Base-by-base conservation (phyloP, 495 filamentous ascomycete species). In the Lasiosphaeria ovina region DNA sequence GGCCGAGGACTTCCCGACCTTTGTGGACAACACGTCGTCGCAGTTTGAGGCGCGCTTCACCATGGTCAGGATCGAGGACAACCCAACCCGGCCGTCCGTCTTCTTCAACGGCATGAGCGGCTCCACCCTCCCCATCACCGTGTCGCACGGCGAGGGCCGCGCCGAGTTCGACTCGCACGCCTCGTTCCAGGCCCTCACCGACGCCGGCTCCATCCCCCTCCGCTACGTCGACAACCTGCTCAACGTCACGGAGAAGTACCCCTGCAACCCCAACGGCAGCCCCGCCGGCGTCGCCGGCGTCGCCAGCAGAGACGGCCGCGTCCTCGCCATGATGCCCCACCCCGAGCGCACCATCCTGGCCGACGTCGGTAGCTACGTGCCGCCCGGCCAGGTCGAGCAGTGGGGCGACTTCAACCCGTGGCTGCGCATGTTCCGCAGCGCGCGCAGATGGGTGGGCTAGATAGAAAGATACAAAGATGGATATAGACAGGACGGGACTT, bases 261-360 rank as follows among this genome's bases (percentile, higher is more conserved):
- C 94, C 8, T 89, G 81, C 69, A 98, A 98, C 77, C 92, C 94
- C 14, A 98, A 97, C 72, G 94, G 94, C 35, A 93, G 89, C 70
- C 90, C 90, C 10, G 83, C 84, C 45, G 94, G 92, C 69, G 88
- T 98, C 65, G 89, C 94, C 2, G 93, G 87, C 65, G 85, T 98
- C 1, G 81, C 86, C 50, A 93, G 83, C 65, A 78, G 75, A 54
- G 88, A 97, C 70, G 94, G 94, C 2, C 84, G 94, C 61, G 91
- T 96, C 0, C 67, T 98, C 66, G 93, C 91, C 9, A 85, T 97
- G 78, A 98, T 98, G 93, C 94, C 94, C 66, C 93, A 97, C 76
- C 92, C 93, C 8, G 93, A 98, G 77, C 83, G 93, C 6, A 96
- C 92, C n/a, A 83, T 96, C 36, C 74, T 97, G 77, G 86, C 81